Base-by-base conservation (phyloP, 1,139 yeast species). In the Hyphopichia burtonii region DNA sequence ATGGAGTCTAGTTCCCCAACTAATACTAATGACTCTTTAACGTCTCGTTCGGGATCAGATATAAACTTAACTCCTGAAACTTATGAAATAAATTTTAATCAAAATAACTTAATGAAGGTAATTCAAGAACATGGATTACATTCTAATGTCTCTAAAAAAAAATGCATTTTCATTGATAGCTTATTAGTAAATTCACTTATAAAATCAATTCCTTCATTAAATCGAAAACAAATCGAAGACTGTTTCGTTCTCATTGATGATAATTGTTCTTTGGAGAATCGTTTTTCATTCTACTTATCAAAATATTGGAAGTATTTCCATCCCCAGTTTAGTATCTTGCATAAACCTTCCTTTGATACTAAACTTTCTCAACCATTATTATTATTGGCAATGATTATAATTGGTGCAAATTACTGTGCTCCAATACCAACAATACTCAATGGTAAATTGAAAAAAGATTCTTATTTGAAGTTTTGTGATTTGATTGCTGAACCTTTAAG, bases 271-370 rank as follows among this genome's bases (percentile, higher is more conserved):
- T 36, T 65, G 3, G 71, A 68, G 43, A 62, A 65, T 38, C 33
- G 63, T 3, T 42, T 66, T 12, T 58, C 64, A 14, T 58, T 57
- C 44, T 66, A 62, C 43, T 43, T 67, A 25, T 55, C 54, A 9
- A 48, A 68, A 18, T 83, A 73, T 53, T 83, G 89, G 89, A 55
- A 62, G 8, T 66, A 71, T 31, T 82, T 80, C 58, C 87, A 83
- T 53, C 75, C 80, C 5, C 86, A 82, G 54, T 79, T 75, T 48
- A 78, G 86, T 2, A 67, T 83, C 27, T 54, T 83, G 41, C 89
- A 83, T 52, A 68, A 67, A 42, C 88, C 89, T 0, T 78, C 87
- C 0, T 83, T 83, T 56, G 71, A 76, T 40, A 76, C 86, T 0
- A 69, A 68, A 38, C 56, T 62, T 1, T 69, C 78, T 22, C 79